Conservation (phyloP, 1,284 basidiomycete species). For the Heterobasidion parviporum region DNA sequence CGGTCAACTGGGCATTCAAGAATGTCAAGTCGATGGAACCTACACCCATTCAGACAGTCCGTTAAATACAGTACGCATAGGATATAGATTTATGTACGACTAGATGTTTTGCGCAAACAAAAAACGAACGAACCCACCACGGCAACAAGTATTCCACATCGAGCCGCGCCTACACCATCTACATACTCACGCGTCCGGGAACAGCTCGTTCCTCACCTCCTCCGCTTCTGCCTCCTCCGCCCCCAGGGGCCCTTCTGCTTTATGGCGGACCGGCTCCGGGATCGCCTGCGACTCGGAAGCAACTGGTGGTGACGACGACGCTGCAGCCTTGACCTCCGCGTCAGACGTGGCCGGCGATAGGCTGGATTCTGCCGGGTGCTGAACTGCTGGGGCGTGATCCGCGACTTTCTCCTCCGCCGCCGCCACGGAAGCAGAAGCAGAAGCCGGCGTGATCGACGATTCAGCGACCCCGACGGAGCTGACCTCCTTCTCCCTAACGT, state of each 20-base stretch:
- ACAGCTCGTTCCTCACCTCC: conserved; percentile 47
- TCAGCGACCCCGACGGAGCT: conserved; percentile 6
- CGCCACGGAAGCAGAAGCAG: too few species aligned
- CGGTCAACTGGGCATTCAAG: too few species aligned
- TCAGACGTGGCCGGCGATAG: neutral
- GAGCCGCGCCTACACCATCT: neutral
- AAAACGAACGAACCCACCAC: too few species aligned
- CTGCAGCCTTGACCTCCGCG: neutral
- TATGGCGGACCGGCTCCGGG: conserved; percentile 1
- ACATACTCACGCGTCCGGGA: conserved; percentile 24
- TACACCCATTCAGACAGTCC: too few species aligned
- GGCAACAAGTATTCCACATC: too few species aligned
- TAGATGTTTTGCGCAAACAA: too few species aligned
- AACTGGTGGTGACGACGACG: neutral
- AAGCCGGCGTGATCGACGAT: neutral
- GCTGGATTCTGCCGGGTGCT: neutral
- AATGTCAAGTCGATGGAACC: too few species aligned
- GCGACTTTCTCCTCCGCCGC: neutral
- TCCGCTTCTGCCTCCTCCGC: conserved; percentile 43
- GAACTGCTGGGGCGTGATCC: neutral
- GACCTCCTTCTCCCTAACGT: conserved; percentile 4
- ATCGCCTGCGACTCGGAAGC: neutral
- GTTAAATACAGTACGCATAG: too few species aligned
- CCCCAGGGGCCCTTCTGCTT: conserved; percentile 29
- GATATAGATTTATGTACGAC: too few species aligned